These are phyloP conservation scores for Circinella umbellata DNA, from an alignment of 371 early-diverging fungal species.

Conservation along the genomic window DNA sequence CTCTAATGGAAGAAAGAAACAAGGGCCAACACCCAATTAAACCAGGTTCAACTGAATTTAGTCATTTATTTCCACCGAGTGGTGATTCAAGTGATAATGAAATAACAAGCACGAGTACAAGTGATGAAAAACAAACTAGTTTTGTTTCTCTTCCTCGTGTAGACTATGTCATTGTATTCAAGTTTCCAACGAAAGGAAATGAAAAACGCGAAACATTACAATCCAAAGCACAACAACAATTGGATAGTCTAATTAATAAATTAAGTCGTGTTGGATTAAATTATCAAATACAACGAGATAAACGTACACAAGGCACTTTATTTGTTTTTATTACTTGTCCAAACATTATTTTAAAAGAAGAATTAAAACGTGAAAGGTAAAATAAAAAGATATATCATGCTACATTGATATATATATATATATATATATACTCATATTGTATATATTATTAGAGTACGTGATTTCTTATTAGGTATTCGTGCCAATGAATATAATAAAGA, in stretches of 20 bases:
- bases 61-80: constrained; percentile 8
- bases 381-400: too few species aligned
- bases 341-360: constrained; percentile 15
- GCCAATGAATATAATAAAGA: constrained; percentile 41
- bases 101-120: background rate
- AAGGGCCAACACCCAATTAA: background rate
- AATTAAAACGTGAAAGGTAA: constrained; percentile 39
- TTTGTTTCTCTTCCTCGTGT: constrained; percentile 15
- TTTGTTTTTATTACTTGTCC: constrained; percentile 45
- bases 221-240: constrained; percentile 18
- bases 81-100: constrained; percentile 7
- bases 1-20: background rate
- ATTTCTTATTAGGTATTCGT: constrained; percentile 70
- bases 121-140: too few species aligned
- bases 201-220: constrained; percentile 27
- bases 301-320: constrained; percentile 33
- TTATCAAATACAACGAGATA: constrained; percentile 40
- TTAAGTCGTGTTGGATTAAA: constrained; percentile 32
- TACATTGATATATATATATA: background rate
- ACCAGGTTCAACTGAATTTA: background rate
- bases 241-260: constrained; percentile 26
- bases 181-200: constrained; percentile 28
- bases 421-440: background rate
- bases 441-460: constrained; percentile 51
- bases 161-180: constrained; percentile 56